Evolutionary conservation across 164 flowering plant genomes (phyloP).

Genomic region (Vitis rupestris): DNA sequence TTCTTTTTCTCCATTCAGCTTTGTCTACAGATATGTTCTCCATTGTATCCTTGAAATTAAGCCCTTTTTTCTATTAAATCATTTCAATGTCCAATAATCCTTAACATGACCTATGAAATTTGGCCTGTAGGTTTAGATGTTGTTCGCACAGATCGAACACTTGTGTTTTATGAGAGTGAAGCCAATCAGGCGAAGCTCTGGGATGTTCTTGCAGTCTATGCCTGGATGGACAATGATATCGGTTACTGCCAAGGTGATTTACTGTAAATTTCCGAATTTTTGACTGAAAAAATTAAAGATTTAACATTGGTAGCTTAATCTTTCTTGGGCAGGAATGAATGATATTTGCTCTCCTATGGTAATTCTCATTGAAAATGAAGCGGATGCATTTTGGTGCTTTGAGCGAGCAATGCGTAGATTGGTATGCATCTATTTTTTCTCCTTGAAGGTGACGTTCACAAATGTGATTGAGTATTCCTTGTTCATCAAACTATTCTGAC

Average conservation of each 20-base stretch:
- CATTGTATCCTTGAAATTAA: too few species aligned
- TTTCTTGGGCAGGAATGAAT: constrained; percentile 71
- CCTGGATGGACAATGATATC: constrained; percentile 82
- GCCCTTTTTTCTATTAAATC: not conserved
- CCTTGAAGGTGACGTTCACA: not conserved
- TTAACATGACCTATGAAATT: constrained; percentile 4
- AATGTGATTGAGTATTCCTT: not conserved
- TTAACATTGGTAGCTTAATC: not conserved
- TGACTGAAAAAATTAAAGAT: constrained; percentile 1
- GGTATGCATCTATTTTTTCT: constrained; percentile 38
- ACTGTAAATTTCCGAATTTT: not conserved
- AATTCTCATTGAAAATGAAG: constrained; percentile 83
- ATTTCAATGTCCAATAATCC: not conserved
- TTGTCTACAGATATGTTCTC: too few species aligned
- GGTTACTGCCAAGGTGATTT: constrained; percentile 85
- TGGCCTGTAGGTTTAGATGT: constrained; percentile 79
- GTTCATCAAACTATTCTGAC: not conserved
- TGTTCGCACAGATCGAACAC: constrained; percentile 81
- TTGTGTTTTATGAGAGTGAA: constrained; percentile 75
- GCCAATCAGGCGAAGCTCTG: constrained; percentile 81
- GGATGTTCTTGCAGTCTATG: constrained; percentile 79
- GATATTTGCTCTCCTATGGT: constrained; percentile 93
- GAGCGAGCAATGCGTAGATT: constrained; percentile 88
- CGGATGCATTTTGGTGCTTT: constrained; percentile 97
- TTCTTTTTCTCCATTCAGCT: too few species aligned